Base-by-base conservation (phyloP, 371 early-diverging fungal species). In the Mucor lusitanicus region DNA sequence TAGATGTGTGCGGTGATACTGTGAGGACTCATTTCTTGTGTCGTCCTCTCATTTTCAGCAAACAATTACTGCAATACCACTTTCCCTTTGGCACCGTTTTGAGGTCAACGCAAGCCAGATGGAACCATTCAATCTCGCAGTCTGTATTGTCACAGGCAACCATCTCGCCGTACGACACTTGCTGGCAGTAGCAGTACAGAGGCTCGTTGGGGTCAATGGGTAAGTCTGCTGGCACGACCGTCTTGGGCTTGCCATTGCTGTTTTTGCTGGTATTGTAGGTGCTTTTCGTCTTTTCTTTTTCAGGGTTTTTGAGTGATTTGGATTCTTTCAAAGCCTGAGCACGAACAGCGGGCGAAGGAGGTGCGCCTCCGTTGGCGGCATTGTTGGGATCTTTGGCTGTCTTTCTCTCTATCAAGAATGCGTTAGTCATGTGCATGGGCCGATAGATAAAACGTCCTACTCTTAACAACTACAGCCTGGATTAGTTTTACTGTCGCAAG, bases 111-210 rank as follows among this genome's bases (percentile, higher is more conserved):
- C 99, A 99, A 13, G 88, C 89, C 70, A 92, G 88, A 83, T 99
- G 99, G 80, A 96, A 97, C 99, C 99, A 98, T 76, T 96, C 94
- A 64, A 92, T 89, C 57, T 91, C 91, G 73, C 97, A 97, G 89
- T 95, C 94, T 15, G 85, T 84, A 61, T 95, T 93, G 72, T 98
- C 98, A 76, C 98, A 98, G 17, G 92, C 99, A 59, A 98, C 94
- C 99, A 98, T 98, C 63, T 96, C 95, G 15, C 99, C 99, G 73
- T 88, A 97, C 19, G 97, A 96, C 6, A 98, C 95, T 75, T 96
- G 94, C 56, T 93, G 88, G 65, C 99, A 98, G 64, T 93, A 92
- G 73, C 99, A 98, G 74, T 98, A 98, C 1, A 90, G 84, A 21
- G 96, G 97, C 78, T 98, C 98, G 76, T 96, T 94, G 8, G 97